Percentiles rank a stretch among this genome's conserved stretches.
Evolutionary conservation across 345 rosid genomes (phyloP).

Genomic region (Eucalyptus regnans): DNA sequence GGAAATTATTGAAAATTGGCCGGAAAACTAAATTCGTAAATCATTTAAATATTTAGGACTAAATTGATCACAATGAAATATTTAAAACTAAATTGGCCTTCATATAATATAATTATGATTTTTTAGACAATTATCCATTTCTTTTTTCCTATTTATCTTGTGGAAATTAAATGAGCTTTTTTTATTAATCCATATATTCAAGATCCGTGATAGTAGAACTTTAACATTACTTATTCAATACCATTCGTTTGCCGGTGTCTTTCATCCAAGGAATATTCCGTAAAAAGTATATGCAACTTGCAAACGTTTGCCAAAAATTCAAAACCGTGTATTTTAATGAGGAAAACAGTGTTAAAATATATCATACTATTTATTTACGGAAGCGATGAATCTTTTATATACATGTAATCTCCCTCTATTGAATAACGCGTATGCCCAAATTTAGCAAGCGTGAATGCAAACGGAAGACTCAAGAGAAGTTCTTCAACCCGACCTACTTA

Average conservation of each 20-base stretch:
- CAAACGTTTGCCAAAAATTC: neutral
- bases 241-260: neutral
- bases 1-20: neutral
- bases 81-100: neutral
- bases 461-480: neutral
- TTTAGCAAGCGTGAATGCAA: neutral
- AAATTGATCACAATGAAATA: neutral
- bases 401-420: neutral
- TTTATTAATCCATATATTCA: neutral
- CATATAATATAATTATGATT: neutral
- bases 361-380: neutral
- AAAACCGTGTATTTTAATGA: neutral
- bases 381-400: neutral
- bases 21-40: fast-evolving
- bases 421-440: neutral
- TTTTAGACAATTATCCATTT: neutral
- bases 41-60: fast-evolving
- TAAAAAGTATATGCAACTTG: neutral
- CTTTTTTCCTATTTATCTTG: neutral
- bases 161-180: neutral
- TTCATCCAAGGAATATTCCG: neutral
- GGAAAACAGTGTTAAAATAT: neutral
- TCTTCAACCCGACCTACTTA: neutral
- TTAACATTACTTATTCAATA: neutral
- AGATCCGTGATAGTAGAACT: neutral